phyloP scores from a whole-genome alignment of 441 rosid genomes.

The Dalechampia spathulata region DNA sequence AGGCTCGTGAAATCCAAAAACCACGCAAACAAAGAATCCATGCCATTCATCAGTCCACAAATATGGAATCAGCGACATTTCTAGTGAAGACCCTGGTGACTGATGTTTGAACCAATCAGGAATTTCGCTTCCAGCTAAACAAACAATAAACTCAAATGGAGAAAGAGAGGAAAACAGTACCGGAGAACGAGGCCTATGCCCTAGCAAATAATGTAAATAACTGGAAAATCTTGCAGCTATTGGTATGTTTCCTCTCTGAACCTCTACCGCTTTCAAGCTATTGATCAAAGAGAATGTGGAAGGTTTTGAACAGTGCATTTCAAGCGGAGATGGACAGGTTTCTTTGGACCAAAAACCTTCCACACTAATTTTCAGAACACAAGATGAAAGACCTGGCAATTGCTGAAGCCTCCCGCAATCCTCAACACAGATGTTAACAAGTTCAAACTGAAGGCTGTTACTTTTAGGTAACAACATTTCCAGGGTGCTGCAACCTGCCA shows the following conservation, averaged over 20 bases:
- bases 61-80: no score
- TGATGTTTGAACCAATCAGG: no score
- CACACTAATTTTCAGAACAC: no score
- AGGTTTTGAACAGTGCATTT: neutral
- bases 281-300: constrained; percentile 3
- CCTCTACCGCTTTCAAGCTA: neutral
- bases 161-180: neutral
- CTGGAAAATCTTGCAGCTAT: constrained; percentile 4
- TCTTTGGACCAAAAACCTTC: no score
- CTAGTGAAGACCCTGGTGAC: no score
- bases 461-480: constrained; percentile 21
- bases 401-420: constrained; percentile 31
- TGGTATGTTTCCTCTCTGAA: no score
- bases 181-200: constrained; percentile 6
- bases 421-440: constrained; percentile 19
- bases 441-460: constrained; percentile 25
- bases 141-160: no score
- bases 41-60: no score
- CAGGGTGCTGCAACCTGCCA: constrained; percentile 30
- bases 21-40: neutral
- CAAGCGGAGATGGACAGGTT: no score
- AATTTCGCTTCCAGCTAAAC: no score
- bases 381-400: constrained; percentile 14
- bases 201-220: constrained; percentile 3
- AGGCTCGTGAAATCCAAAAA: no score